Base-by-base conservation (phyloP, 495 filamentous ascomycete species). In the Friedmanniomyces simplex region DNA sequence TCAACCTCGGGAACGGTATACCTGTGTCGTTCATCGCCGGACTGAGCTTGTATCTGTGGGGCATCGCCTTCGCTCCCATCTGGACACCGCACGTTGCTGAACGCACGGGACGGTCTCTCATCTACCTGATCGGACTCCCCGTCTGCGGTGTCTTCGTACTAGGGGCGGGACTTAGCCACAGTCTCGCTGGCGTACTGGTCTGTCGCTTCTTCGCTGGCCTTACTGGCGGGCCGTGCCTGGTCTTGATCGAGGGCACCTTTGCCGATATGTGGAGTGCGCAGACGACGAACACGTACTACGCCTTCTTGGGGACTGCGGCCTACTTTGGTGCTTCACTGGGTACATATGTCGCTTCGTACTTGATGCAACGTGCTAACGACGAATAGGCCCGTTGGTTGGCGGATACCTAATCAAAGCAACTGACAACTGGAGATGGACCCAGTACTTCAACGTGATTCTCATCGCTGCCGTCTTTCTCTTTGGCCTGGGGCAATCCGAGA, bases 181-280 rank as follows among this genome's bases (percentile, higher is more conserved):
- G 55, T 8, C 72, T 70, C 39, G 59, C 63, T 13, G 54, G 61
- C 48, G 66, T 76, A 14, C 66, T 63, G 14, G 62, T 70, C n/a
- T 72, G 66, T 48, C 70, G 73, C 13, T 74, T 74, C 56, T 73
- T 74, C 36, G 72, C 73, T 21, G 72, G 73, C 12, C 57, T 76
- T 22, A 66, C 65, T 22, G 73, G 73, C 24, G 73, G 73, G 21
- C 72, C 73, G 1, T 69, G 63, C 43, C 59, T 76, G 1, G 73
- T 73, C 14, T 48, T 74, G 41, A 72, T 73, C 42, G 71, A 74
- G 54, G 73, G 73, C n/a, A 76, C 72, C 21, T 74, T 74, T 55
- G 72, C 72, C 51, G 73, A 76, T 52, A 65, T 73, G 1, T 76
- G 73, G 72, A 60, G 62, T 32, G 66, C 69, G 18, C 43, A 67